Conservation (phyloP, 1,284 basidiomycete species). For the Leccinum discolor region DNA sequence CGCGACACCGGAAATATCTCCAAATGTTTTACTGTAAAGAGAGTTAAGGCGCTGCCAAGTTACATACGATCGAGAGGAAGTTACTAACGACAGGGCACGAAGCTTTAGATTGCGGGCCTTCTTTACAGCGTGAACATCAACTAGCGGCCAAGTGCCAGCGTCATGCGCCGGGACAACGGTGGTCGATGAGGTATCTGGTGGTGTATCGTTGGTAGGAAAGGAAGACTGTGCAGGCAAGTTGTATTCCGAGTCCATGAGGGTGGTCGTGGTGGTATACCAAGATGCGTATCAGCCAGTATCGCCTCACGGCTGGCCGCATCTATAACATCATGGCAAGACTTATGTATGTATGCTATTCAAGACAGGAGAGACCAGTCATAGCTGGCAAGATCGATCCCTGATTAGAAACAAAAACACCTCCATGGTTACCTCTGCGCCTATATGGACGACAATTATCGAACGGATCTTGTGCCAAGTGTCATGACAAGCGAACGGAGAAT, state of each 20-base stretch:
- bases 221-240: background rate
- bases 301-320: background rate
- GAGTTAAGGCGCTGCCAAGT: background rate
- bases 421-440: background rate
- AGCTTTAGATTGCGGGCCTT: background rate
- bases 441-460: background rate
- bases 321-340: background rate
- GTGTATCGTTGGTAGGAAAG: background rate
- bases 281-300: background rate
- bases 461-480: background rate
- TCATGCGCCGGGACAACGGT: background rate
- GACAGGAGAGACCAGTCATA: background rate
- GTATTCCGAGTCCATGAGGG: constrained; percentile 15
- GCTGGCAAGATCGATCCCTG: background rate
- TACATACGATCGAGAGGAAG: background rate
- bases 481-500: background rate
- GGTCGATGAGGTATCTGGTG: background rate
- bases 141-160: background rate
- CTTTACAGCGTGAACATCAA: background rate
- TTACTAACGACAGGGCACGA: constrained; percentile 8
- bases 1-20: constrained; percentile 19
- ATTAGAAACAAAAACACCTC: background rate
- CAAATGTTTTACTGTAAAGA: constrained; percentile 16
- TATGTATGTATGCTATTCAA: background rate
- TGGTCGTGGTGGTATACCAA: constrained; percentile 14